Base-by-base conservation (phyloP, 345 rosid species). In the Populus deltoides region DNA sequence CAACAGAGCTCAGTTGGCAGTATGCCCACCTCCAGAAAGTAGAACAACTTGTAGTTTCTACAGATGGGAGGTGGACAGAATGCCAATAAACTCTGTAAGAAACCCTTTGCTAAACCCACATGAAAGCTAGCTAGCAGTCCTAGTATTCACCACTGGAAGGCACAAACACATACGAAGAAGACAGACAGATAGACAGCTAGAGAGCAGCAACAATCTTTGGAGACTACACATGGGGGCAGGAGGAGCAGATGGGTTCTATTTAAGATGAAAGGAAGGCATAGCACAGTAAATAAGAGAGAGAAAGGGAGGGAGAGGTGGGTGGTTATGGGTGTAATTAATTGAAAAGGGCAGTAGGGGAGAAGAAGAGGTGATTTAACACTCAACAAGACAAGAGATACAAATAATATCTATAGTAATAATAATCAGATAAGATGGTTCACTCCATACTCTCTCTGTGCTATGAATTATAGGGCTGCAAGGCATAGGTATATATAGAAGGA, bases 11-110 rank as follows among this genome's bases (percentile, higher is more conserved):
- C 97, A 69, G 85, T 88, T 94, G 97, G 87, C 97, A 92, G 90
- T 83, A 85, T 90, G 91, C 87, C 98, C 98, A 92, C 97, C 98
- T 94, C 93, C 87, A 41, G 7, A 11, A 10, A 31, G 2, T 15
- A 8, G 25, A 22, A 51, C 9, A 15, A 29, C 35, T 20, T 47
- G 35, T 71, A n/a, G 39, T 22, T 49, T 69, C 59, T 3, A 49
- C 43, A 0, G 79, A 38, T 62, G 67, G 93, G 98, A 94, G 98
- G 98, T 92, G 98, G 97, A 94, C 98, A 94, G 98, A 94, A 94
- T 94, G 98, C 98, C 98, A 94, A 94, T 85, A 78, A 89, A 82
- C 89, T 88, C 97, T 85, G 94, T 83, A 80, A 87, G 97, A 79
- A 85, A 81, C 92, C 90, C 98, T 92, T 92, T 92, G 98, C 61